phyloP scores from a whole-genome alignment of 1,284 basidiomycete species.

The Ustilago sp. region DNA sequence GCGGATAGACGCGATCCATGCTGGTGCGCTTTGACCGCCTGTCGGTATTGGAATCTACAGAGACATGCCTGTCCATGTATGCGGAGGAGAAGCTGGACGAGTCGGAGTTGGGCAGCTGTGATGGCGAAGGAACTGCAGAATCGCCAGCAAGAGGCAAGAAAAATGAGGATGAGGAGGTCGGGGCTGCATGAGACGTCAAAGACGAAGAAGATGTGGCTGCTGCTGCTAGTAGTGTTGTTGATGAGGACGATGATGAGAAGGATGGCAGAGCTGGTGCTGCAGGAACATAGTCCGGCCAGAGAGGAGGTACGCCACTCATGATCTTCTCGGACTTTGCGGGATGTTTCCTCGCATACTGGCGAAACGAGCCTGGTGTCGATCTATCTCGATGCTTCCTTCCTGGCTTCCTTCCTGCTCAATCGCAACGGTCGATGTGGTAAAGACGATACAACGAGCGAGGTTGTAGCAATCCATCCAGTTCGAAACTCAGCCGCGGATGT shows the following conservation, averaged over 20 bases:
- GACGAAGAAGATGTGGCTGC: slow-evolving; percentile 5
- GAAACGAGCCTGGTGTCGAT: neutral
- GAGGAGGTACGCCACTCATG: slow-evolving; percentile 26
- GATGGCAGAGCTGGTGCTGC: neutral
- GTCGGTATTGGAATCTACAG: neutral
- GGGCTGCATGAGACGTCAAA: neutral
- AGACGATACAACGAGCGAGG: neutral
- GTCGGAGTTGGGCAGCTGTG: neutral
- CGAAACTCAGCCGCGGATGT: slow-evolving; percentile 3
- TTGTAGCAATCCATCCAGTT: neutral
- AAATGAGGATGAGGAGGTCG: neutral
- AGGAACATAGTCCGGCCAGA: slow-evolving; percentile 30
- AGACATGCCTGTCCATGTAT: neutral
- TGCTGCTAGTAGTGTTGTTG: slow-evolving; percentile 2
- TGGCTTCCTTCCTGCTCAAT: neutral
- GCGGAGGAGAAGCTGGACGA: slow-evolving; percentile 2
- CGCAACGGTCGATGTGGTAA: neutral
- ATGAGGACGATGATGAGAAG: slow-evolving; percentile 1
- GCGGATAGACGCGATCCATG: slow-evolving; percentile 24
- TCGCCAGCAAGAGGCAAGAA: neutral
- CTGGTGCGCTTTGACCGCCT: slow-evolving; percentile 24
- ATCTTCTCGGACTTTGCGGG: neutral
- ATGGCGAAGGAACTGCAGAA: slow-evolving; percentile 7
- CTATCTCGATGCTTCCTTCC: neutral
- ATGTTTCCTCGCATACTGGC: neutral